A percentile compares a stretch with the other conserved stretches of the same genome.
Evolutionary conservation across 768 basidiomycete genomes (phyloP).

Genomic region (Suillus weaverae): DNA sequence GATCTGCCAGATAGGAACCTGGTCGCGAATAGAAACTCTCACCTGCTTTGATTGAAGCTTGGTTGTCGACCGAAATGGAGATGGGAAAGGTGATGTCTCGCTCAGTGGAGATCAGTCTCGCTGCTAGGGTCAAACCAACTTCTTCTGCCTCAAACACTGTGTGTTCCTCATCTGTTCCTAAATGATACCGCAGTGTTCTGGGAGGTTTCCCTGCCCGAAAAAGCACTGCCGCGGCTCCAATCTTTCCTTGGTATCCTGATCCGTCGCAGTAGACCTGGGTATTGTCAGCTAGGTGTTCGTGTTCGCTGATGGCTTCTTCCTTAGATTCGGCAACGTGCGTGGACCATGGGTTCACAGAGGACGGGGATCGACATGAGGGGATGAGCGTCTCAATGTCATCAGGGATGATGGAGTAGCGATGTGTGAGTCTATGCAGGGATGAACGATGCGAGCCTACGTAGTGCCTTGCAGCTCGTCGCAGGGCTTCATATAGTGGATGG

Average conservation of each 20-base stretch:
- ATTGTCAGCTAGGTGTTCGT: rapidly evolving
- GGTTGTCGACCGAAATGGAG: slow-evolving; percentile 16
- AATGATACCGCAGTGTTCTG: neutral
- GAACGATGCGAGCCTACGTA: neutral
- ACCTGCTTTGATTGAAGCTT: slow-evolving; percentile 11
- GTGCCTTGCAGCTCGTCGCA: neutral
- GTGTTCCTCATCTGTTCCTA: slow-evolving; percentile 10
- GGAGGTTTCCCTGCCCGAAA: neutral
- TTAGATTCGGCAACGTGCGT: neutral
- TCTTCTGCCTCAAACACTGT: slow-evolving; percentile 21
- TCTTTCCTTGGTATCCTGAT: neutral
- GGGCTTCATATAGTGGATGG: neutral
- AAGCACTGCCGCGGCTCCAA: slow-evolving; percentile 15
- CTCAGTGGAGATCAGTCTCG: slow-evolving; percentile 6
- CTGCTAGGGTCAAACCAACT: slow-evolving; percentile 11
- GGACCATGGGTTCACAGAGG: neutral
- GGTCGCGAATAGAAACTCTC: neutral
- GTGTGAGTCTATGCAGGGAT: neutral
- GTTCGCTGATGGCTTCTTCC: neutral
- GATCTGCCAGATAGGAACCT: neutral
- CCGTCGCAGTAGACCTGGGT: slow-evolving; percentile 20
- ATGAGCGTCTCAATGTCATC: neutral
- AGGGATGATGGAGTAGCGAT: neutral
- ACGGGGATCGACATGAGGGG: rapidly evolving
- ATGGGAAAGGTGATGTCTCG: neutral